A percentile compares a stretch with the other conserved stretches of the same genome.
Conservation (phyloP, 2,329 filamentous ascomycete species). For the Chaetomiaceae sp. region DNA sequence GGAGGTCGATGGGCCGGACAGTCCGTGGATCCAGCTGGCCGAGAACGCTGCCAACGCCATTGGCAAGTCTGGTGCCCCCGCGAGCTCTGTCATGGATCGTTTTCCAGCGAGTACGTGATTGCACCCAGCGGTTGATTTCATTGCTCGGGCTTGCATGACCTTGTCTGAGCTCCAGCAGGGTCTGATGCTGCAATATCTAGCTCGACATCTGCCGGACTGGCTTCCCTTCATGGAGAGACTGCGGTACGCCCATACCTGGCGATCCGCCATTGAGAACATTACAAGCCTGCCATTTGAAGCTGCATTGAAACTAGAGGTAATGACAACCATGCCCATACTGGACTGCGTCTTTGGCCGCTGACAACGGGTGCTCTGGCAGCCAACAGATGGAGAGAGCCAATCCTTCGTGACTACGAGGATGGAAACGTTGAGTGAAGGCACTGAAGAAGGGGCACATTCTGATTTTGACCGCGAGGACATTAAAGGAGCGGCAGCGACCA, state of each 20-base stretch:
- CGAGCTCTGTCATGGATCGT: conserved; percentile 25
- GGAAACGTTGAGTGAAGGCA: conserved; percentile 8
- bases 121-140: no score
- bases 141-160: no score
- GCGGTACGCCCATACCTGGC: conserved; percentile 22
- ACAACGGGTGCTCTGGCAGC: no score
- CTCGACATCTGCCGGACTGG: conserved; percentile 23
- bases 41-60: conserved; percentile 21
- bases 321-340: no score
- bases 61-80: conserved; percentile 24
- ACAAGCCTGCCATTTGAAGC: conserved; percentile 22
- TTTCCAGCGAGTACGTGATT: conserved; percentile 24
- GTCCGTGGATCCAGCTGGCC: conserved; percentile 23
- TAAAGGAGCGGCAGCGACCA: conserved; percentile 26
- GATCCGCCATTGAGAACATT: conserved; percentile 20
- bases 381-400: neutral
- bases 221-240: conserved; percentile 26
- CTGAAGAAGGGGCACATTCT: conserved; percentile 5
- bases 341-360: no score
- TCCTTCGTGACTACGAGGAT: conserved; percentile 21
- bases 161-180: neutral
- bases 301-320: conserved; percentile 14
- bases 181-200: conserved; percentile 4
- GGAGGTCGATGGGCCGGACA: conserved; percentile 19
- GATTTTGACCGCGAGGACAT: conserved; percentile 25